Percentiles rank a stretch among this genome's conserved stretches.
phyloP scores from a whole-genome alignment of 2,329 filamentous ascomycete genomes.

The Phymatotrichopsis omnivora region DNA sequence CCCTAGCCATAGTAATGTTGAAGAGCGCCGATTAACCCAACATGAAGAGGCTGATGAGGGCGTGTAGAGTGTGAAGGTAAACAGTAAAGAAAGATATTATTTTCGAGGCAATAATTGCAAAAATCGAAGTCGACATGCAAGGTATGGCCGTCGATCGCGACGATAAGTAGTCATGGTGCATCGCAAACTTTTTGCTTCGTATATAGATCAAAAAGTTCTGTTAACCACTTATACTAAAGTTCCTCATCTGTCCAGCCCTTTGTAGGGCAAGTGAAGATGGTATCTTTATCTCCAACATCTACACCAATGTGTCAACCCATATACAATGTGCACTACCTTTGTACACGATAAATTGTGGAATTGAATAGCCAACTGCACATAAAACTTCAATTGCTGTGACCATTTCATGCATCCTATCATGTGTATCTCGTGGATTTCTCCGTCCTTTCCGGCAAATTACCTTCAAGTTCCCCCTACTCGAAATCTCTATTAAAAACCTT shows the following conservation, averaged over 20 bases:
- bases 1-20: constrained; percentile 7
- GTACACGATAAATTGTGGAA: constrained; percentile 4
- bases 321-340: neutral
- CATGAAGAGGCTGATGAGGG: constrained; percentile 37
- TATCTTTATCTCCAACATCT: neutral
- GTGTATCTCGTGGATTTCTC: neutral
- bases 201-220: neutral
- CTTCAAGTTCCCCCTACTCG: neutral
- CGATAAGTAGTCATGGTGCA: constrained; percentile 34
- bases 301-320: constrained; percentile 1
- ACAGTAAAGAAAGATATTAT: constrained; percentile 37
- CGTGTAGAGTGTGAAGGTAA: constrained; percentile 36
- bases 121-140: constrained; percentile 35
- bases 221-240: neutral
- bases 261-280: neutral
- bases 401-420: neutral
- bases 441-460: neutral
- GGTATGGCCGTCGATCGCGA: constrained; percentile 36
- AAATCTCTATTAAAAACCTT: constrained; percentile 1
- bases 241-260: neutral
- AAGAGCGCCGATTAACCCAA: constrained; percentile 34
- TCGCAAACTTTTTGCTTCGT: neutral
- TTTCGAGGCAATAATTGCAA: constrained; percentile 33
- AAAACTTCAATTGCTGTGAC: constrained; percentile 5
- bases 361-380: neutral